Evolutionary conservation across 805 yeast species (phyloP), one percentile per base, ranked within the genome.

Genomic region (Lipomyces yamanashiensis): DNA sequence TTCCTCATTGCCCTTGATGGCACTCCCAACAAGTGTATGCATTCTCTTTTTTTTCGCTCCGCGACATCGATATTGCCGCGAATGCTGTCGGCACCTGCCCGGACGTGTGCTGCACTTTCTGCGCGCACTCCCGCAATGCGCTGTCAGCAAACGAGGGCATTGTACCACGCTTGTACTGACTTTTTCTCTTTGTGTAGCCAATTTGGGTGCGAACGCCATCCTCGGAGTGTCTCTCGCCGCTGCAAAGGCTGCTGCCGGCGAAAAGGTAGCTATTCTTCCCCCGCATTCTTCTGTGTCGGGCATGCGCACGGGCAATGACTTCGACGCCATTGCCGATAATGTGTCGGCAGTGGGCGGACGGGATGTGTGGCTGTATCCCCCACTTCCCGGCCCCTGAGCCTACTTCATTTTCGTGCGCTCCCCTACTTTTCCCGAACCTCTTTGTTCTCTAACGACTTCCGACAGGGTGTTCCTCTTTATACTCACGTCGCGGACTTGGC

Each of bases 191-290:
- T 9, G 17, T 23, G 37, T 48, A 64, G 69, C 70, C 78, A 93
- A 92, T 85, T 85, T 93, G 76, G 99, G 99, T 82, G 99, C 99
- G 75, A 93, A 93, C 81, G 98, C 99, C 79, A 87, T 93, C 79
- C 87, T 93, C 74, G 99, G 99, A 86, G 98, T 93, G 74, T 93
- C 98, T 73, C 84, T 93, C 76, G 96, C 97, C 77, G 96, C 84
- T 76, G 96, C 98, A 78, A 90, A 91, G 81, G 98, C 98, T 69
- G 99, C 93, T 79, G 98, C 99, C 72, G 98, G 96, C 74, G 95
- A 87, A 83, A 90, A 90, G 68, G 66, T 59, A 41, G 10, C 61
- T 44, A 37, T 9, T n/a, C 23, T 43, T 43, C 17, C 37, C 47
- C 56, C 40, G 41, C 43, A 15, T 17, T 13, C 7, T 21, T 33